phyloP scores from a whole-genome alignment of 495 filamentous ascomycete genomes.

The Letharia lupina region DNA sequence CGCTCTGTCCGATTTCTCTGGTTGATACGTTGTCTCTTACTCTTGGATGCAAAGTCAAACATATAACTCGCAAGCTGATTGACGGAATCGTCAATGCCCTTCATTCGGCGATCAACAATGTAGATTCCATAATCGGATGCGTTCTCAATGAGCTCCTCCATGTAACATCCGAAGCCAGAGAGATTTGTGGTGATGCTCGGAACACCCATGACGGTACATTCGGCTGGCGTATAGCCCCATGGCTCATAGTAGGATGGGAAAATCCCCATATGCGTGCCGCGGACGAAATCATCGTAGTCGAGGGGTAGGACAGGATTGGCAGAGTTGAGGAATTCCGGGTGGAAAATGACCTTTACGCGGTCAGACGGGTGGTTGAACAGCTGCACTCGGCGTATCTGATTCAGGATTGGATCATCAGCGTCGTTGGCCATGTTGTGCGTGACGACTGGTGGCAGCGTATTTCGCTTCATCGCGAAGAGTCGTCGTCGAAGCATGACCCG shows the following conservation, averaged over 20 bases:
- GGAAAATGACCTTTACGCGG: slow-evolving; percentile 95
- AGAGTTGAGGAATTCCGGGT: slow-evolving; percentile 94
- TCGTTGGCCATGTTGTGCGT: slow-evolving; percentile 99
- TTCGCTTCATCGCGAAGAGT: slow-evolving; percentile 91
- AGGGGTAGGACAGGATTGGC: slow-evolving; percentile 90
- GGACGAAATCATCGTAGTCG: slow-evolving; percentile 98
- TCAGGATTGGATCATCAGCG: slow-evolving; percentile 83
- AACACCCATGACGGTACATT: slow-evolving; percentile 99
- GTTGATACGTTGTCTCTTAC: slow-evolving; percentile 92
- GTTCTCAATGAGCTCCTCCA: slow-evolving; percentile 98
- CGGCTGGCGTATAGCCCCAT: slow-evolving; percentile 97
- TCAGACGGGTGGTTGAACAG: slow-evolving; percentile 94
- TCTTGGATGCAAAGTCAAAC: slow-evolving; percentile 93
- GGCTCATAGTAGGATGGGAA: slow-evolving; percentile 98
- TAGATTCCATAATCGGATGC: slow-evolving; percentile 97
- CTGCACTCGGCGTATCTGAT: slow-evolving; percentile 91
- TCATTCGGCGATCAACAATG: slow-evolving; percentile 90
- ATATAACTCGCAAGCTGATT: slow-evolving; percentile 89
- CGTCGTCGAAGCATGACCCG: slow-evolving; percentile 86
- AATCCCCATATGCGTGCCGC: slow-evolving; percentile 88
- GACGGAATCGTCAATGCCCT: slow-evolving; percentile 95
- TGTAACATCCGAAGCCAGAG: slow-evolving; percentile 97
- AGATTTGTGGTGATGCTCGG: slow-evolving; percentile 97
- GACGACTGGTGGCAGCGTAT: slow-evolving; percentile 83
- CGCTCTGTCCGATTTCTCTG: slow-evolving; percentile 97